Evolutionary conservation across 306 rosid genomes (phyloP), one percentile per base, ranked within the genome.

Genomic region (Quercus ilex): DNA sequence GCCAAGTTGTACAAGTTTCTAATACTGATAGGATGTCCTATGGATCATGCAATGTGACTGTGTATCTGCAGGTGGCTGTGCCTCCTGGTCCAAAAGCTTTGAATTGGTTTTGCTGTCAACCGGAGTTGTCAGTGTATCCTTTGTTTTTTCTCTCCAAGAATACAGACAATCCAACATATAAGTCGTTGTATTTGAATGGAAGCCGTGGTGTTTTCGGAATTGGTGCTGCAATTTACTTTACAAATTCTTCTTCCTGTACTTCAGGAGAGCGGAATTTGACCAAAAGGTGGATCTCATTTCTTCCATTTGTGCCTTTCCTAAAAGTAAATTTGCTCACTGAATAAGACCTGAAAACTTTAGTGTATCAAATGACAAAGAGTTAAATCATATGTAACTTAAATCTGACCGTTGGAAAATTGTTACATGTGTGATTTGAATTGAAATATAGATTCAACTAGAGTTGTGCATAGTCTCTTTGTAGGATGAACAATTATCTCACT

Each of bases 41-140:
- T 14, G 46, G 70, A 74, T 55, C 41, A 71, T 69, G 69, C 73
- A 65, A 63, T 30, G 26, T 77, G 84, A 55, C 73, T 78, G 67
- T 60, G 70, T 75, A 67, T 84, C 71, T 76, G 62, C 85, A 93
- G 99, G 96, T 95, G 80, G 90, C 86, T 19, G 92, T 93, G 78
- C 97, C 98, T 75, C 98, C 98, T 4, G 81, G 97, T 81, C 81
- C 94, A 15, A 95, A 88, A 84, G 96, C 98, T 14, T 86, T 95
- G 84, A 49, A 80, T 43, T 89, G 91, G 96, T 95, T 95, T 81
- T 93, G 92, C 76, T 83, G 85, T 75, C 99, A 95, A 79, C 98
- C 89, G 8, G 90, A 86, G 87, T 83, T 86, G 11, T 87, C 91
- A 18, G 96, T 90, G 43, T 93, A 81, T 82, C 99, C 99, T 67